A percentile compares a stretch with the other conserved stretches of the same genome.
Evolutionary conservation across 306 rosid genomes (phyloP).

Genomic region (Gleditsia sinensis): DNA sequence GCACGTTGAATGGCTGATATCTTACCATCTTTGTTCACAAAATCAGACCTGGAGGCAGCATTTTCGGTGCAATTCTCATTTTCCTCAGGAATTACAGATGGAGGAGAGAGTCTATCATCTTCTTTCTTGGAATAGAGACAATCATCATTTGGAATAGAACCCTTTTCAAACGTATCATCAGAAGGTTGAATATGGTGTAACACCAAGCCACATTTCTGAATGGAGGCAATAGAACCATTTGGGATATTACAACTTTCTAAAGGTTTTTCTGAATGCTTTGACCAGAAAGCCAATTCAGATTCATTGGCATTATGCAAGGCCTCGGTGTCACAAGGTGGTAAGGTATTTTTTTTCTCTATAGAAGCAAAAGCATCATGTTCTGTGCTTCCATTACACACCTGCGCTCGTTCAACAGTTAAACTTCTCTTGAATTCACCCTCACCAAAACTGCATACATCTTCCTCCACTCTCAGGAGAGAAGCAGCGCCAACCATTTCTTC

Average conservation of each 20-base stretch:
- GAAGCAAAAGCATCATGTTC: conserved; percentile 42
- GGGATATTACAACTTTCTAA: conserved; percentile 30
- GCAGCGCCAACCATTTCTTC: conserved; percentile 33
- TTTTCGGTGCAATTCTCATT: conserved; percentile 60
- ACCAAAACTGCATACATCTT: conserved; percentile 35
- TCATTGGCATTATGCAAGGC: conserved; percentile 35
- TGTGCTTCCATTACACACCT: conserved; percentile 37
- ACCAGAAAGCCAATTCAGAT: conserved; percentile 35
- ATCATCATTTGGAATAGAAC: background rate
- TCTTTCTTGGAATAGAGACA: background rate
- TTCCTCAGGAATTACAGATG: conserved; percentile 56
- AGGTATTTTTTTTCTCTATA: conserved; percentile 27
- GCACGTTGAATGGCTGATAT: conserved; percentile 52
- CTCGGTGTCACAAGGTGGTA: conserved; percentile 37
- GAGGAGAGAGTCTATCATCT: conserved; percentile 47
- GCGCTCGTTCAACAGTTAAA: conserved; percentile 33
- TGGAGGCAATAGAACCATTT: conserved; percentile 33
- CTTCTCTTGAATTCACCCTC: conserved; percentile 33
- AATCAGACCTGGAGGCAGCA: conserved; percentile 52
- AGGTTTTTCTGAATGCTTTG: conserved; percentile 39
- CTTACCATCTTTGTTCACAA: conserved; percentile 50
- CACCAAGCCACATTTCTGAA: conserved; percentile 40
- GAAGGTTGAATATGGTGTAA: conserved; percentile 43
- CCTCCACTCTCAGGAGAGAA: conserved; percentile 31
- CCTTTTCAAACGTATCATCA: background rate